These are phyloP conservation scores for Lodderomyces theae DNA, from an alignment of 1,139 yeast species.

Conservation along the genomic window DNA sequence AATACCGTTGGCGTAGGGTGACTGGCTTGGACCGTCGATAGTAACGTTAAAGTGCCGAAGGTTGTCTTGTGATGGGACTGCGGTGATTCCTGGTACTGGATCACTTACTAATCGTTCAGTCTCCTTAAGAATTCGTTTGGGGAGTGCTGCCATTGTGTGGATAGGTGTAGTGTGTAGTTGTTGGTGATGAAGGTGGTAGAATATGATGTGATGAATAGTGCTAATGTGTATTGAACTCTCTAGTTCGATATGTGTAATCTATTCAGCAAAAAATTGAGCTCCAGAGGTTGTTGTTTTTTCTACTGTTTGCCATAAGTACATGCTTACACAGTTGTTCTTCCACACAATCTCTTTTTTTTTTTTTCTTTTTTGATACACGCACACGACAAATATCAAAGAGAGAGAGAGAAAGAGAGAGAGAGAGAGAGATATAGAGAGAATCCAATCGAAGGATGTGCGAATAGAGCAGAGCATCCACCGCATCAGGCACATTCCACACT, in stretches of 20 bases:
- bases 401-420: too few relatives aligned
- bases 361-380: too few relatives aligned
- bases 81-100: constrained; percentile 95
- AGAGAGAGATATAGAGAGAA: too few relatives aligned
- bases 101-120: constrained; percentile 89
- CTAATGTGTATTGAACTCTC: not conserved
- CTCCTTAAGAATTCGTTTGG: constrained; percentile 90
- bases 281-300: too few relatives aligned
- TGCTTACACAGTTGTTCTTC: too few relatives aligned
- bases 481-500: not conserved
- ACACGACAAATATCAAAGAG: too few relatives aligned
- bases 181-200: too few relatives aligned
- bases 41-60: constrained; percentile 82
- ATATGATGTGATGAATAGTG: not conserved
- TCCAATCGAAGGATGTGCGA: too few relatives aligned
- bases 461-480: too few relatives aligned
- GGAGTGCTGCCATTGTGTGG: constrained; percentile 56
- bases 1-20: constrained; percentile 79
- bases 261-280: too few relatives aligned
- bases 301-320: too few relatives aligned
- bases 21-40: constrained; percentile 84
- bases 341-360: too few relatives aligned
- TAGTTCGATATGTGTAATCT: not conserved
- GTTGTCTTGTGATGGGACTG: constrained; percentile 90
- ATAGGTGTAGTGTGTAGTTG: not conserved